Evolutionary conservation across 2,329 filamentous ascomycete species (phyloP).

Genomic region (Ophiobolus disseminans): DNA sequence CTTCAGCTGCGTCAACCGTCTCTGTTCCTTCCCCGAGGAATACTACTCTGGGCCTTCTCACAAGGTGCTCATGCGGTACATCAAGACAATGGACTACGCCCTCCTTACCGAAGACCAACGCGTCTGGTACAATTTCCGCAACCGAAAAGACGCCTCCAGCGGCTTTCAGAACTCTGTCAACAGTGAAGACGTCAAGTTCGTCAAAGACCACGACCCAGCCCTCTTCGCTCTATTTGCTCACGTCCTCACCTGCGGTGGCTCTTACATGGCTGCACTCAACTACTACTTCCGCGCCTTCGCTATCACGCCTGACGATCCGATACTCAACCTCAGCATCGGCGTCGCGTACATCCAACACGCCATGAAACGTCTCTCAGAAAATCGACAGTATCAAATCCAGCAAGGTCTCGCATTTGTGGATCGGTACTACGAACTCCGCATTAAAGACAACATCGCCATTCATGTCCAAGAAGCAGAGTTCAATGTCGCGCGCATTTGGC

Average conservation of each 20-base stretch:
- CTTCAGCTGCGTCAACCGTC: constrained; percentile 77
- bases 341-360: constrained; percentile 81
- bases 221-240: constrained; percentile 90
- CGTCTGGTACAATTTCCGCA: constrained; percentile 49
- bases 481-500: constrained; percentile 79
- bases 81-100: constrained; percentile 83
- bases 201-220: constrained; percentile 68
- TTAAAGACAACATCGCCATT: constrained; percentile 49
- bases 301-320: constrained; percentile 76
- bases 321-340: constrained; percentile 81
- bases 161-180: constrained; percentile 48
- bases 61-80: constrained; percentile 89
- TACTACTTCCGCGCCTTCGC: constrained; percentile 77
- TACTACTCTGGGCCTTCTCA: constrained; percentile 83
- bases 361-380: constrained; percentile 87
- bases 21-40: constrained; percentile 75
- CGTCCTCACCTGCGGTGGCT: constrained; percentile 82
- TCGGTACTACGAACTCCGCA: constrained; percentile 71
- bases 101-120: constrained; percentile 63
- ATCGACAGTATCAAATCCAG: constrained; percentile 84
- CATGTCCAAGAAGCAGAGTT: constrained; percentile 79
- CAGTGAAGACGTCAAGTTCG: constrained; percentile 48
- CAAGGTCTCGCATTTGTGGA: constrained; percentile 85
- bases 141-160: constrained; percentile 45
- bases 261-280: constrained; percentile 82